Base-by-base conservation (phyloP, 305 asterid species). In the Rubia balearica region DNA sequence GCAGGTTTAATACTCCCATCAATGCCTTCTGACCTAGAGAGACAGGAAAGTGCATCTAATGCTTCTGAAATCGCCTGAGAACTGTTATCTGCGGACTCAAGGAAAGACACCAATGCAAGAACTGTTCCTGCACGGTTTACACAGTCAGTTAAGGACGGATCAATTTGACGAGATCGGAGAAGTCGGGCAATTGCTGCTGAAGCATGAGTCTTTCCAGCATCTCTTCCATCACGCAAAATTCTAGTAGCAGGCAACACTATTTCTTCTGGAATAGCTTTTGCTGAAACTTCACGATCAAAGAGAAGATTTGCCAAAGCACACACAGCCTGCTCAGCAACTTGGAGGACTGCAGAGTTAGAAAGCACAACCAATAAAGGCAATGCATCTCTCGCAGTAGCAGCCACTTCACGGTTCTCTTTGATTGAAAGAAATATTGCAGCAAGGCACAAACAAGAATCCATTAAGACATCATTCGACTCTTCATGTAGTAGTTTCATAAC, bases 241-340 rank as follows among this genome's bases (percentile, higher is more conserved):
- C 96, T 85, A 38, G 99, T 84, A 63, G 97, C 94, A 74, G 98
- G 90, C 74, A 85, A 76, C 73, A 95, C 75, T 49, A 90, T 85
- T 78, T 95, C 97, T 89, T 95, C 99, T 57, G 88, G 76, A 65
- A 81, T 53, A 67, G 82, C 87, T 81, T 89, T 90, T 69, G 82
- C 96, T 59, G 95, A 88, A 73, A 88, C 88, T 80, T 92, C 98
- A 64, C 75, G 70, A 78, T 92, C 99, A 83, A 95, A 82, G 68
- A 95, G 92, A 78, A 95, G 84, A 90, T 92, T 95, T 42, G 99
- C 94, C 81, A 92, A 73, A 73, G 97, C 99, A 86, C 99, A 92
- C 62, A 89, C 90, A 66, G 98, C 97, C 81, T 92, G 96, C 84
- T 95, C 99, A 65, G 96, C 90, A 73, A 95, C 96, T 75, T 77